Evolutionary conservation across 2,329 filamentous ascomycete genomes (phyloP), one percentile per base, ranked within the genome.

Genomic region (Diaporthe velutina): DNA sequence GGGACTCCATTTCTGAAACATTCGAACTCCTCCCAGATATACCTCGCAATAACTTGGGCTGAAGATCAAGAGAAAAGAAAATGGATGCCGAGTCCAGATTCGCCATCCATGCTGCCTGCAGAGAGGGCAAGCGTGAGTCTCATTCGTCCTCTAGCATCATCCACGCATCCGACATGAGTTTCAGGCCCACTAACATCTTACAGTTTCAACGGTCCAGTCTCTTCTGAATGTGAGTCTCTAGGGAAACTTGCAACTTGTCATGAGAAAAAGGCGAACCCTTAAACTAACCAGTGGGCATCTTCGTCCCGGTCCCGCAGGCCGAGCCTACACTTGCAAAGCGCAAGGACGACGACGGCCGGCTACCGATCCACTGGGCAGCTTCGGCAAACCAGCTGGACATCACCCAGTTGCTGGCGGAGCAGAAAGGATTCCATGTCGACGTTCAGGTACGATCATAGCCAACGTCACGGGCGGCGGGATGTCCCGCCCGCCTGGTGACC

Each of bases 351-450:
- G 97, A 99, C 83, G 95, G 95, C 22, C 94, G 97, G 58, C 90
- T 98, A 50, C 93, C 97, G 3, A 92, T 98, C 74, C 97, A 99
- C 87, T 99, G 97, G 97, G 96, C 97, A 0, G 91, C 92, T 2
- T 97, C 96, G 30, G 93, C 94, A 83, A 97, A 97, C 82, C 93
- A 92, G 78, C 84, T 93, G 9, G 90, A 92, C 33, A 95, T 98
- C 75, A 92, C 94, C 25, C 88, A 93, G 67, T 82, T 96, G 28
- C 87, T 98, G 5, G 89, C 93, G 2, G 89, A 94, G 73, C 87
- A 88, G 76, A 92, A 92, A 79, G 88, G 88, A 75, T 98, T 98
- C 80, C 95, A 98, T 81, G 90, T 94, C 0, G 96, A 98, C 83
- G 92, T 93, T 25, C 91, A 95, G 85, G 93, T 95, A 81, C 28